Evolutionary conservation across 257 asterid species (phyloP).

Genomic region (Thymus quinquecostatus): DNA sequence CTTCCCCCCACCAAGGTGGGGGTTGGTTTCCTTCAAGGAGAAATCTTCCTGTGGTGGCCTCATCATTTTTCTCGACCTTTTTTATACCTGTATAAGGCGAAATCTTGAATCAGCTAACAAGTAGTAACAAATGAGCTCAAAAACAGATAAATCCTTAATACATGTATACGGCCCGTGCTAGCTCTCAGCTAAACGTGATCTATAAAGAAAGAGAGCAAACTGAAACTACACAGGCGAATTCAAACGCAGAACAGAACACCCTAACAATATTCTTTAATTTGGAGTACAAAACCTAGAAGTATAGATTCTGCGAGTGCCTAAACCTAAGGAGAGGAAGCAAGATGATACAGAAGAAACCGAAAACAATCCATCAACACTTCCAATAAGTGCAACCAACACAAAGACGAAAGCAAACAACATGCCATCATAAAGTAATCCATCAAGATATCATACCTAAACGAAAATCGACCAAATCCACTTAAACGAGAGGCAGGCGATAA

Average conservation of each 20-base stretch:
- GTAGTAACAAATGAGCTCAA: neutral
- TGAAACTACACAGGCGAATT: neutral
- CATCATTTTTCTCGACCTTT: slow-evolving; percentile 45
- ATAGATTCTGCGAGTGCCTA: slow-evolving; percentile 44
- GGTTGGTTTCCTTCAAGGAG: slow-evolving; percentile 59
- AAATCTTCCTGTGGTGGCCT: slow-evolving; percentile 65
- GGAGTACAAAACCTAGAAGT: slow-evolving; percentile 32
- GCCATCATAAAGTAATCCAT: neutral
- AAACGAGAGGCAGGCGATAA: neutral
- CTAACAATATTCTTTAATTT: too few species aligned
- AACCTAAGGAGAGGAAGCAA: slow-evolving; percentile 41
- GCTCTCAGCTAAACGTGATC: neutral
- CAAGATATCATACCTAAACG: neutral
- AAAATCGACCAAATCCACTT: neutral
- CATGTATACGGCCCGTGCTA: neutral
- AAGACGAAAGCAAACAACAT: neutral
- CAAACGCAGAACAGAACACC: neutral
- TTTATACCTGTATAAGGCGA: slow-evolving; percentile 34
- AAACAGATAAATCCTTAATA: slow-evolving; percentile 1
- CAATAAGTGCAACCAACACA: neutral
- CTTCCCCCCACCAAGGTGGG: slow-evolving; percentile 78
- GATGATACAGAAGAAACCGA: neutral
- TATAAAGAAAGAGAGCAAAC: slow-evolving; percentile 6
- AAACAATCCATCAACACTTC: slow-evolving; percentile 1
- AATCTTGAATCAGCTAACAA: slow-evolving; percentile 10